These are phyloP conservation scores for Galeopsis tetrahit DNA, from an alignment of 257 asterid species.

Conservation along the genomic window DNA sequence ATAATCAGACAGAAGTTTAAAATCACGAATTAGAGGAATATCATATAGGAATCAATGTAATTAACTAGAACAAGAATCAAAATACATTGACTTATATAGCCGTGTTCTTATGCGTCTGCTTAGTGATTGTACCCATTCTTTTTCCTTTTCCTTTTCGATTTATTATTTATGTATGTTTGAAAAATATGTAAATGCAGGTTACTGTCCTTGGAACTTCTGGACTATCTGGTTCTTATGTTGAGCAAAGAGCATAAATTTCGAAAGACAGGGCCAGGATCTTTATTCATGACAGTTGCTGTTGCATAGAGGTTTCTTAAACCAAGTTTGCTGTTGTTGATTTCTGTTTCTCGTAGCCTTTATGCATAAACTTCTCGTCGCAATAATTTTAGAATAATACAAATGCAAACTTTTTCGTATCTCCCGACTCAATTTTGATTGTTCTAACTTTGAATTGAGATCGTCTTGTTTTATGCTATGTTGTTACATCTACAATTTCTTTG, in stretches of 20 bases:
- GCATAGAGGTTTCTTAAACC: slow-evolving; percentile 29
- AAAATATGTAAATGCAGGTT: slow-evolving; percentile 53
- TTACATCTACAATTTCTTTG: background rate
- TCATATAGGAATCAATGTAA: background rate
- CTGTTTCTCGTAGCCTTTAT: slow-evolving; percentile 34
- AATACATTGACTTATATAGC: slow-evolving; percentile 6
- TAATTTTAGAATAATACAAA: slow-evolving; percentile 30
- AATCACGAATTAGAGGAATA: background rate
- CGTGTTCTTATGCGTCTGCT: slow-evolving; percentile 14
- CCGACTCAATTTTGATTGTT: slow-evolving; percentile 24
- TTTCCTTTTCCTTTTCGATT: background rate
- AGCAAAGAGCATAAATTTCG: slow-evolving; percentile 72
- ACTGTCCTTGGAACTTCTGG: slow-evolving; percentile 97
- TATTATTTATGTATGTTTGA: background rate
- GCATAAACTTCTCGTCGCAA: slow-evolving; percentile 31
- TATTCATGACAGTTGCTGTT: slow-evolving; percentile 20
- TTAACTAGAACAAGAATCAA: background rate
- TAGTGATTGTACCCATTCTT: slow-evolving; percentile 16
- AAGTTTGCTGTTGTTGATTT: slow-evolving; percentile 28
- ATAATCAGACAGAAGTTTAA: slow-evolving; percentile 7
- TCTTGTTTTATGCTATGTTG: background rate
- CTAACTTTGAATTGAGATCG: slow-evolving; percentile 5
- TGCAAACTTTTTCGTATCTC: slow-evolving; percentile 30
- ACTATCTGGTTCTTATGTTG: slow-evolving; percentile 93
- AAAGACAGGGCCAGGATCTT: slow-evolving; percentile 19